phyloP scores from a whole-genome alignment of 768 basidiomycete genomes.

The Kwoniella sp. region DNA sequence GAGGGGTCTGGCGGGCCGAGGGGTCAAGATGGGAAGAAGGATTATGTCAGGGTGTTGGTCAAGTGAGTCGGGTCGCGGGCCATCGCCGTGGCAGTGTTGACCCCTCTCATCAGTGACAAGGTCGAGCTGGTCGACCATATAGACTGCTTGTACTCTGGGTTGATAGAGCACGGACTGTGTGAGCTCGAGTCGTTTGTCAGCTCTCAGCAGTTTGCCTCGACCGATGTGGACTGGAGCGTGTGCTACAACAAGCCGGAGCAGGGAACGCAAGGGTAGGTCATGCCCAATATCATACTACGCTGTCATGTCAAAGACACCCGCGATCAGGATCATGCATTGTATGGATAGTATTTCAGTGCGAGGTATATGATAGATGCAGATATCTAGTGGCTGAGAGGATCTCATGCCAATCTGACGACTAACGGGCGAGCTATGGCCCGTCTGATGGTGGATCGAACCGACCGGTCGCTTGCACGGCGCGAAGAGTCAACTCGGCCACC shows the following conservation, averaged over 20 bases:
- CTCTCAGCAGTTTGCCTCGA: slow-evolving; percentile 66
- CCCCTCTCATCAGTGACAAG: slow-evolving; percentile 42
- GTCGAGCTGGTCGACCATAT: slow-evolving; percentile 33
- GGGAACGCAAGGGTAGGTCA: no score
- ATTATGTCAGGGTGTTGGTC: slow-evolving; percentile 69
- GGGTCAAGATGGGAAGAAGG: slow-evolving; percentile 41
- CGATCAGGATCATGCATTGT: no score
- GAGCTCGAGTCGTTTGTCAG: slow-evolving; percentile 62
- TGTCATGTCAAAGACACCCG: no score
- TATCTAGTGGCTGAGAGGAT: no score
- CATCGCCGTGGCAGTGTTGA: no score
- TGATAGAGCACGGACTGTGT: slow-evolving; percentile 59
- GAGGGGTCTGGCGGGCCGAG: slow-evolving; percentile 1
- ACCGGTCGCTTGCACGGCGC: slow-evolving; percentile 14
- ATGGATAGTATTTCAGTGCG: background rate
- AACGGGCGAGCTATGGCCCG: no score
- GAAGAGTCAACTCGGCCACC: slow-evolving; percentile 29
- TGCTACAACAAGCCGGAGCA: slow-evolving; percentile 15
- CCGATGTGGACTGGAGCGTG: slow-evolving; percentile 63
- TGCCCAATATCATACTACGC: no score
- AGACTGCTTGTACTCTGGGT: slow-evolving; percentile 37
- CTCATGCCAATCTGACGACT: no score
- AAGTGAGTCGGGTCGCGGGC: slow-evolving; percentile 50
- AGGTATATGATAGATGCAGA: slow-evolving; percentile 3
- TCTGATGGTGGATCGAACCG: slow-evolving; percentile 9